Evolutionary conservation across 1,284 basidiomycete genomes (phyloP), one percentile per base, ranked within the genome.

Genomic region (Coriolopsis trogii): DNA sequence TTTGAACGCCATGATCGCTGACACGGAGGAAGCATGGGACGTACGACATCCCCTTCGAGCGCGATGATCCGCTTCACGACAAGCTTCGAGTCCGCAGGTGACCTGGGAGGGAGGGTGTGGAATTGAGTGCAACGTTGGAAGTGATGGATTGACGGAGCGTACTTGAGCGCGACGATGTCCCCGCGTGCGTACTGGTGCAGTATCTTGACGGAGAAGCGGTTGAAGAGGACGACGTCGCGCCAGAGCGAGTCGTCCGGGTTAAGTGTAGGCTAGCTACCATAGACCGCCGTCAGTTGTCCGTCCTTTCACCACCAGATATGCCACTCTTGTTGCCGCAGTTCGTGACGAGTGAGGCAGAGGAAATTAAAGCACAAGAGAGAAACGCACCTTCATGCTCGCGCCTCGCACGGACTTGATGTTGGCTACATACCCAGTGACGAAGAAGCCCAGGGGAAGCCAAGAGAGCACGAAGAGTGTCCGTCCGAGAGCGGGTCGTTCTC

Each of bases 361-460:
- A n/a, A n/a, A n/a, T n/a, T n/a, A n/a, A n/a, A 10, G 8, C n/a
- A 18, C 52, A 6, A 24, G 15, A 12, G 41, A 24, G 16, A 40
- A 41, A 58, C 74, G 48, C 58, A 86, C 88, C 84, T 89, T 86
- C 88, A 91, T 91, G 62, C 87, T 89, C 41, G 80, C 71, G 1
- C 88, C 88, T 12, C 72, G 74, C 23, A 90, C 75, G 2, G 73
- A 70, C 55, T 81, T 81, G 33, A 87, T 40, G 31, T 78, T 73
- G 63, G 75, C 84, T 55, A 77, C 73, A 50, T 81, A 75, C 45
- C 82, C 70, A 0, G 75, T 73, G 45, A 84, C 70, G 39, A 79
- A 76, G 4, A 82, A 53, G 1, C 69, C 71, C 16, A 78, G 67
- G 10, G 87, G 87, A 6, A 81, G 70, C 85, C 86, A 89, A 63